These are phyloP conservation scores for Dendrobium chrysotoxum DNA, from an alignment of 106 monocot genomes.

Conservation along the genomic window DNA sequence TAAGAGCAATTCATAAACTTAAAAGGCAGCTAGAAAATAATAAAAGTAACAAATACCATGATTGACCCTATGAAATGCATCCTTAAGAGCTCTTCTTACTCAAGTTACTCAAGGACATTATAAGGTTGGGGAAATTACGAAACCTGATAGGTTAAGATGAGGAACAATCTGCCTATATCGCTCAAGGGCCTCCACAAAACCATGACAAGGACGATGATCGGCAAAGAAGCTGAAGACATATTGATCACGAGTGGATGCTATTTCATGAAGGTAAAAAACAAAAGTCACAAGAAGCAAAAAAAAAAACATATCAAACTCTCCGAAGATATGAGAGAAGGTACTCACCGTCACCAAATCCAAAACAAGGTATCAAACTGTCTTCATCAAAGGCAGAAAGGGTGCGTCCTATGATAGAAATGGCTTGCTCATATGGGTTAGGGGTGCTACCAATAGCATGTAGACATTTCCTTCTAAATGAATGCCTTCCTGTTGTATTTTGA, in stretches of 20 bases:
- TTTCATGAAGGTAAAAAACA: constrained; percentile 1
- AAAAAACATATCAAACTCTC: constrained; percentile 5
- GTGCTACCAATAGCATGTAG: constrained; percentile 65
- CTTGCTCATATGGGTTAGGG: constrained; percentile 93
- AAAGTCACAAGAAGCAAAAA: background rate
- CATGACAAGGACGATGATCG: constrained; percentile 68
- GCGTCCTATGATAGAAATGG: constrained; percentile 92
- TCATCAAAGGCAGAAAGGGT: constrained; percentile 93
- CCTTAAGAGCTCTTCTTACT: background rate
- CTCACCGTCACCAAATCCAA: constrained; percentile 97
- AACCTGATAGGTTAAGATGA: constrained; percentile 79
- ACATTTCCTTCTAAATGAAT: constrained; percentile 69
- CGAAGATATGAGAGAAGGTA: constrained; percentile 1
- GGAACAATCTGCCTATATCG: constrained; percentile 82
- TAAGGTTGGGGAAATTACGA: background rate
- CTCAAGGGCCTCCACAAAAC: constrained; percentile 86
- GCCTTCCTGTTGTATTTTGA: constrained; percentile 34
- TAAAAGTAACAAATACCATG: background rate
- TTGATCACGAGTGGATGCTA: constrained; percentile 76
- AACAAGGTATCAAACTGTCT: constrained; percentile 92
- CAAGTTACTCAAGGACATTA: background rate
- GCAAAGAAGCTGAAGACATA: constrained; percentile 74
- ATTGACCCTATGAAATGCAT: background rate
- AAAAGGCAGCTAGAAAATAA: background rate
- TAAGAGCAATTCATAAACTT: background rate